These are phyloP conservation scores for Lavandula angustifolia DNA, from an alignment of 257 asterid species.

Conservation along the genomic window DNA sequence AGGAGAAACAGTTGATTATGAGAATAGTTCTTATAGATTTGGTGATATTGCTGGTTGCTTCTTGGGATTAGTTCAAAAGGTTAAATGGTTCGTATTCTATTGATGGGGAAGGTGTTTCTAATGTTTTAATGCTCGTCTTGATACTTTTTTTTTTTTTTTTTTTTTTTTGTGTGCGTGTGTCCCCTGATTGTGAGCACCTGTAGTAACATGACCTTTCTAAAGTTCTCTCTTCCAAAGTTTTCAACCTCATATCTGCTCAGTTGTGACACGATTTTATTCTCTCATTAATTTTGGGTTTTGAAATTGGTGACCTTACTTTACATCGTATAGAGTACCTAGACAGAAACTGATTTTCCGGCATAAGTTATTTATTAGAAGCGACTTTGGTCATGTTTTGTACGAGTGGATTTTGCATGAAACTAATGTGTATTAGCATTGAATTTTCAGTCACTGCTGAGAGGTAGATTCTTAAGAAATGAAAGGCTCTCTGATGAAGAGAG, in stretches of 20 bases:
- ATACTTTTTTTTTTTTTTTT: neutral
- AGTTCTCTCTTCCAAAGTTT: neutral
- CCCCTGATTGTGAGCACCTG: slow-evolving; percentile 8
- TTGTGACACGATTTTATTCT: neutral
- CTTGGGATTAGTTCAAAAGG: slow-evolving; percentile 11
- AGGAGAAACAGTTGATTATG: neutral
- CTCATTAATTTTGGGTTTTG: slow-evolving; percentile 5
- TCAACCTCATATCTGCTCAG: slow-evolving; percentile 1
- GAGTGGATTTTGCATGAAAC: slow-evolving; percentile 35
- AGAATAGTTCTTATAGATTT: neutral
- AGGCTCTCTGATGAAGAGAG: slow-evolving; percentile 75
- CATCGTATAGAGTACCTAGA: slow-evolving; percentile 5
- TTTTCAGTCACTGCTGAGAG: slow-evolving; percentile 87
- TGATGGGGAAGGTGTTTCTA: neutral
- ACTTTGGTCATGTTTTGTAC: neutral
- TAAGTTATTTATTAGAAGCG: neutral
- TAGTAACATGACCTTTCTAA: neutral
- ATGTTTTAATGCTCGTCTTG: slow-evolving; percentile 9
- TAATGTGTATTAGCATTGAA: slow-evolving; percentile 29
- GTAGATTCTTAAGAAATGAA: slow-evolving; percentile 85
- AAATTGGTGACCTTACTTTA: slow-evolving; percentile 9
- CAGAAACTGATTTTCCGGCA: neutral
- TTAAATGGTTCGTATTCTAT: neutral
- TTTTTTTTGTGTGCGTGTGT: too few relatives aligned
- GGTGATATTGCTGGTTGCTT: slow-evolving; percentile 1